These are phyloP conservation scores for Pulveroboletus sp. DNA, from an alignment of 768 basidiomycete species.

Conservation along the genomic window DNA sequence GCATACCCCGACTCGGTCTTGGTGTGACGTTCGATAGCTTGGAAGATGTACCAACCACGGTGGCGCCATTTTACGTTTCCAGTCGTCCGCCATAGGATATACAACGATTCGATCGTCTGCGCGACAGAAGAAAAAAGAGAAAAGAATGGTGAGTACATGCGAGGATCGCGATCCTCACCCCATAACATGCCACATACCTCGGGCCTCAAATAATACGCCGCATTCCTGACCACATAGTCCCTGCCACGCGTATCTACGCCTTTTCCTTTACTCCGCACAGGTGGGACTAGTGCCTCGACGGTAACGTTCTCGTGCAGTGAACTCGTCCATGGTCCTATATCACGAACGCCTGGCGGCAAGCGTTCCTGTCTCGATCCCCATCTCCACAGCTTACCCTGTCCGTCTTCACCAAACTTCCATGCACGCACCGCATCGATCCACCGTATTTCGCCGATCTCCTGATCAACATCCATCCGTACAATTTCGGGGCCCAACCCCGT, in stretches of 20 bases:
- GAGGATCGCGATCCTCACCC: not conserved
- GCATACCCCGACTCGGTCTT: slow-evolving; percentile 61
- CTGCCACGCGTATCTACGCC: slow-evolving; percentile 21
- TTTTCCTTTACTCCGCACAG: slow-evolving; percentile 1
- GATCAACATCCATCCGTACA: slow-evolving; percentile 16
- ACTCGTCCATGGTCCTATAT: slow-evolving; percentile 24
- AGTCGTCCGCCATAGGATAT: slow-evolving; percentile 66
- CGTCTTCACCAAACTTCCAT: slow-evolving; percentile 34
- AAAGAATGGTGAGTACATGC: not conserved
- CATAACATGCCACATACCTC: slow-evolving; percentile 44
- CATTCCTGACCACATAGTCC: slow-evolving; percentile 50
- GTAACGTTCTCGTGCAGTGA: slow-evolving; percentile 3
- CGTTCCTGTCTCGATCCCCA: slow-evolving; percentile 31
- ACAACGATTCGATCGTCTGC: slow-evolving; percentile 71
- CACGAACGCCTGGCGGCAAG: slow-evolving; percentile 48
- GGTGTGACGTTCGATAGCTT: slow-evolving; percentile 56
- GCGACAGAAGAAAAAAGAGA: not conserved
- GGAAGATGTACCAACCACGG: slow-evolving; percentile 65
- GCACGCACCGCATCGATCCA: slow-evolving; percentile 34
- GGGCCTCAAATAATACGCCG: slow-evolving; percentile 58
- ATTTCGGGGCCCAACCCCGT: slow-evolving; percentile 64
- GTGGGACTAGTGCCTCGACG: not conserved
- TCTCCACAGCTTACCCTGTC: not conserved
- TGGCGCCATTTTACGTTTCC: slow-evolving; percentile 65
- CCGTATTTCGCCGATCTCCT: slow-evolving; percentile 5